phyloP scores from a whole-genome alignment of 768 basidiomycete species.

The Kwoniella mangroviensis region DNA sequence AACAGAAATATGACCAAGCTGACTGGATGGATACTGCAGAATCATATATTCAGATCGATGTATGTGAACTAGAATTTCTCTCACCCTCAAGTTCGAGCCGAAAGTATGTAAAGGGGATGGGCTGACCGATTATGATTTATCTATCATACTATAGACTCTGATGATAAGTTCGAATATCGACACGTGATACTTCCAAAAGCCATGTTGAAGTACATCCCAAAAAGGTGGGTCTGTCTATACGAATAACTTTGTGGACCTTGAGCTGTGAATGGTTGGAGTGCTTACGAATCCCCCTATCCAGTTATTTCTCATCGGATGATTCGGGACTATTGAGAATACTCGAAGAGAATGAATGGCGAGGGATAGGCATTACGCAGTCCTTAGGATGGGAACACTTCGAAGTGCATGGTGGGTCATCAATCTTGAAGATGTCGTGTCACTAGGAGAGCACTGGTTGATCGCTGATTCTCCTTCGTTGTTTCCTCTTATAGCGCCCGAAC shows the following conservation, averaged over 20 bases:
- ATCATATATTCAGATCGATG: conserved; percentile 58
- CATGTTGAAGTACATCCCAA: conserved; percentile 89
- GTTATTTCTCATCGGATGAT: conserved; percentile 73
- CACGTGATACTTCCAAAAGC: conserved; percentile 97
- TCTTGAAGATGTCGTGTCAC: too few relatives aligned
- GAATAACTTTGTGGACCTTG: too few relatives aligned
- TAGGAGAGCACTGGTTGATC: not conserved
- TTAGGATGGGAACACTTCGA: conserved; percentile 97
- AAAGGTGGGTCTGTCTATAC: conserved; percentile 57
- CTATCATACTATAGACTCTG: conserved; percentile 63
- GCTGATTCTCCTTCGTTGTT: not conserved
- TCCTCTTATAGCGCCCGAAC: conserved; percentile 52
- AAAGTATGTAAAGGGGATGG: not conserved
- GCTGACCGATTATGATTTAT: not conserved
- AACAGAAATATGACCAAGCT: too few relatives aligned
- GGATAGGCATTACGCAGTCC: conserved; percentile 94
- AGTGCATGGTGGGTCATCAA: conserved; percentile 70
- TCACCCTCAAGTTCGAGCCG: not conserved
- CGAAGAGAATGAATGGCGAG: conserved; percentile 88
- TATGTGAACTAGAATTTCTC: conserved; percentile 20
- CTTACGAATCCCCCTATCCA: conserved; percentile 27
- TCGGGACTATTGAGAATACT: conserved; percentile 80
- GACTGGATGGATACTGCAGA: conserved; percentile 22
- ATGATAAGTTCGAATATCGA: conserved; percentile 86
- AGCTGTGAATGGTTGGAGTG: not conserved